Base-by-base conservation (phyloP, 164 flowering plant genomes). In the Annona cherimola region DNA sequence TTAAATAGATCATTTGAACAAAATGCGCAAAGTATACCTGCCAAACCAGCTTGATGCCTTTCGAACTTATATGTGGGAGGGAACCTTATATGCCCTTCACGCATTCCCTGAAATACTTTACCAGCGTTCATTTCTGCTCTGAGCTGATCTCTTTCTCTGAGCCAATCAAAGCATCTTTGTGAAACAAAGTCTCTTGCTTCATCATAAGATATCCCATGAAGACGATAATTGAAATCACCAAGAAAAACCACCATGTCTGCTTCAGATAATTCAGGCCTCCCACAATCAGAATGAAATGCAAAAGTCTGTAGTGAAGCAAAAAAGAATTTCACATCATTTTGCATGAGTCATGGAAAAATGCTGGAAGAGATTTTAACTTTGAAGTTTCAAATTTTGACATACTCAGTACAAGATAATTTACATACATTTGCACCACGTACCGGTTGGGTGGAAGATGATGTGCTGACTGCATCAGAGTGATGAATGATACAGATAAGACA, bases 1-100 rank as follows among this genome's bases (percentile, higher is more conserved):
- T 35, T 7, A 6, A 26, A 61, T 4, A 9, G 64, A 62, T 7
- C 40, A 62, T 62, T 5, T 12, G 7, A 20, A 20, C 3, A 26
- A 62, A 39, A 8, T 62, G 9, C 19, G 26, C 14, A 14, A 67
- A 39, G 41, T 67, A 50, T 82, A 96, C 99, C 99, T 86, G 84
- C 94, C 79, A 96, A 88, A 61, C 99, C 98, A 40, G 88, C 82
- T 76, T 83, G 83, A 73, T 87, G 85, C 69, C 84, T 88, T 76
- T 93, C 97, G 79, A 96, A 96, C 79, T 96, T 96, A 82, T 96
- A 96, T 35, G 98, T 96, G 8, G 99, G 99, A 78, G 99, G 99
- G 74, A 96, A 96, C 71, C 77, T 84, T 65, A 93, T 88, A 76
- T 88, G 43, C 14, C 92, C 98, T 79, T 96, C 99, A 9, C 93